phyloP scores from a whole-genome alignment of 1,284 basidiomycete species.

The Pascua sp. region DNA sequence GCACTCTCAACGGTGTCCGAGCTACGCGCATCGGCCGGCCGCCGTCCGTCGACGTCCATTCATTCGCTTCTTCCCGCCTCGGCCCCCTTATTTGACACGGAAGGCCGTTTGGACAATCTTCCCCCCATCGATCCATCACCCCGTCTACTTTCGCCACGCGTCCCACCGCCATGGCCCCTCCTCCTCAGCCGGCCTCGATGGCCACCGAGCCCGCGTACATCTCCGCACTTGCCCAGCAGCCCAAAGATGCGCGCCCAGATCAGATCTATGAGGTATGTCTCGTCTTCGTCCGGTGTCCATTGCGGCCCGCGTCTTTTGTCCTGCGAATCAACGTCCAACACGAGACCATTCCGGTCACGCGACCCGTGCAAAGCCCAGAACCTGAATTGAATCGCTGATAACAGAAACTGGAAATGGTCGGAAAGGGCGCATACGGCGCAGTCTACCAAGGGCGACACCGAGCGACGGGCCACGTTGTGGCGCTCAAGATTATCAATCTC shows the following conservation, averaged over 20 bases:
- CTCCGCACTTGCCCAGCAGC: constrained; percentile 32
- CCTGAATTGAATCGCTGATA: constrained; percentile 11
- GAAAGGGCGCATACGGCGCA: constrained; percentile 93
- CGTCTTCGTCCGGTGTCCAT: neutral
- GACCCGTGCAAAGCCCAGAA: no score
- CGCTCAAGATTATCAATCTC: constrained; percentile 97
- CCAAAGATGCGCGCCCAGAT: constrained; percentile 42
- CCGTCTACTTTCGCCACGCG: neutral
- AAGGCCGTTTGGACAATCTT: neutral
- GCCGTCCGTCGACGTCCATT: no score
- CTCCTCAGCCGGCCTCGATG: neutral
- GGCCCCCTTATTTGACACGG: no score
- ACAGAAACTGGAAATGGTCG: constrained; percentile 69
- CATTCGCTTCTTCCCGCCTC: no score
- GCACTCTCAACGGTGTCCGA: no score
- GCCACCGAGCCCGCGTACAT: constrained; percentile 43
- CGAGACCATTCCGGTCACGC: no score
- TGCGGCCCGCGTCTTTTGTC: no score
- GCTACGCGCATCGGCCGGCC: no score
- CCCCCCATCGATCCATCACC: neutral
- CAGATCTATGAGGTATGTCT: constrained; percentile 39
- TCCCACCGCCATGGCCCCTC: neutral
- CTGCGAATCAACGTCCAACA: no score
- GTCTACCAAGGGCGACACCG: constrained; percentile 91
- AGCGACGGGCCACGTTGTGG: constrained; percentile 78